Evolutionary conservation across 768 basidiomycete genomes (phyloP).

Genomic region (Podaxis sp.): DNA sequence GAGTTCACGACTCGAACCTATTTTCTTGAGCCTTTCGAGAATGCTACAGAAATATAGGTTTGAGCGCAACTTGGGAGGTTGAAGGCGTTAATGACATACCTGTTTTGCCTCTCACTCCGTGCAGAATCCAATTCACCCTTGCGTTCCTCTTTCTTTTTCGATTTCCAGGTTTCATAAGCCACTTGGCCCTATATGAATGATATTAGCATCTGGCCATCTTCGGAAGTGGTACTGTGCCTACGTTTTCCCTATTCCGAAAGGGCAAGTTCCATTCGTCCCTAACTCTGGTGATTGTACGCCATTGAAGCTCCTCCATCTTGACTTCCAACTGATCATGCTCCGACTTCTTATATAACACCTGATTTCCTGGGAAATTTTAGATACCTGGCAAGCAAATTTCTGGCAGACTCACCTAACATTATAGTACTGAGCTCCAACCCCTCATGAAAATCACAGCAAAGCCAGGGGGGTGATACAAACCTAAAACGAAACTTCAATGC

Average conservation of each 20-base stretch:
- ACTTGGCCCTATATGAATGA: background rate
- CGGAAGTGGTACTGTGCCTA: background rate
- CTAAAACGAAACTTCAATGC: background rate
- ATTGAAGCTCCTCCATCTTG: background rate
- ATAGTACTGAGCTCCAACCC: background rate
- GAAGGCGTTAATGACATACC: background rate
- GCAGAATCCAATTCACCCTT: background rate
- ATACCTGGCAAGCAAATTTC: background rate
- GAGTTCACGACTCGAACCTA: background rate
- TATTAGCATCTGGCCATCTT: background rate
- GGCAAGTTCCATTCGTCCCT: background rate
- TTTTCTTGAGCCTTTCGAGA: background rate
- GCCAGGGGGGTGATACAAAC: no score
- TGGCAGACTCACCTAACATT: background rate
- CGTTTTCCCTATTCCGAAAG: background rate
- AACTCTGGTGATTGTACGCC: background rate
- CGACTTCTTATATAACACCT: background rate
- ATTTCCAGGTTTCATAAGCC: background rate
- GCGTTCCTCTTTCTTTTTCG: background rate
- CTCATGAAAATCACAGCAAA: background rate
- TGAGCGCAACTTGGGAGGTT: background rate
- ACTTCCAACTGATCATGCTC: background rate
- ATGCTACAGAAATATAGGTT: background rate
- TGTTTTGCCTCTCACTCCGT: background rate
- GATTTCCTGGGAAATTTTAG: background rate